Percentiles rank a stretch among this genome's conserved stretches.
These are phyloP conservation scores for Chaetoceros muelleri DNA, from an alignment of 108 stramenopile species.

Conservation along the genomic window DNA sequence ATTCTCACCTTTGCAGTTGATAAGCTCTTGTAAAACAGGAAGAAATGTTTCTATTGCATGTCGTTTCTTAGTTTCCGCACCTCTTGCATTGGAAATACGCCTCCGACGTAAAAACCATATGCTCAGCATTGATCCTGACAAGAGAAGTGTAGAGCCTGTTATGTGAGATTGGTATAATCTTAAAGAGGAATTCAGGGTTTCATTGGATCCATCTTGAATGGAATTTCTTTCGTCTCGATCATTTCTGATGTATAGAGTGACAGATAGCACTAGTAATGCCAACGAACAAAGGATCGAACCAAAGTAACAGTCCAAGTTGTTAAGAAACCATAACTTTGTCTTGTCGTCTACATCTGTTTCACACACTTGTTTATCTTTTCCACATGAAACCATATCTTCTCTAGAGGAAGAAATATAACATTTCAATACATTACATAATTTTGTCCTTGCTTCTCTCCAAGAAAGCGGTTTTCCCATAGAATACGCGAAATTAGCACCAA, in stretches of 20 bases:
- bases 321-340: slow-evolving; percentile 16
- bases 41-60: slow-evolving; percentile 29
- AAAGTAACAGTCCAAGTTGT: slow-evolving; percentile 26
- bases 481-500: too few species aligned
- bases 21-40: slow-evolving; percentile 14
- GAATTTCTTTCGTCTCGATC: background rate
- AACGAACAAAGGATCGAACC: slow-evolving; percentile 22
- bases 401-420: too few species aligned
- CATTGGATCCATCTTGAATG: background rate
- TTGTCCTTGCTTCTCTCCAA: too few species aligned
- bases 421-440: too few species aligned
- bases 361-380: too few species aligned
- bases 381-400: too few species aligned
- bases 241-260: slow-evolving; percentile 1
- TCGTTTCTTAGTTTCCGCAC: slow-evolving; percentile 26
- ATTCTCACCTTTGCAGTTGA: slow-evolving; percentile 1
- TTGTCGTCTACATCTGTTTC: too few species aligned
- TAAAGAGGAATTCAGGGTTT: background rate
- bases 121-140: slow-evolving; percentile 17
- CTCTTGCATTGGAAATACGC: slow-evolving; percentile 15
- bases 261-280: slow-evolving; percentile 19
- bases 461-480: too few species aligned
- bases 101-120: slow-evolving; percentile 21
- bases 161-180: slow-evolving; percentile 21
- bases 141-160: slow-evolving; percentile 14